Evolutionary conservation across 495 filamentous ascomycete genomes (phyloP), one percentile per base, ranked within the genome.

Genomic region (Neurospora sp.): DNA sequence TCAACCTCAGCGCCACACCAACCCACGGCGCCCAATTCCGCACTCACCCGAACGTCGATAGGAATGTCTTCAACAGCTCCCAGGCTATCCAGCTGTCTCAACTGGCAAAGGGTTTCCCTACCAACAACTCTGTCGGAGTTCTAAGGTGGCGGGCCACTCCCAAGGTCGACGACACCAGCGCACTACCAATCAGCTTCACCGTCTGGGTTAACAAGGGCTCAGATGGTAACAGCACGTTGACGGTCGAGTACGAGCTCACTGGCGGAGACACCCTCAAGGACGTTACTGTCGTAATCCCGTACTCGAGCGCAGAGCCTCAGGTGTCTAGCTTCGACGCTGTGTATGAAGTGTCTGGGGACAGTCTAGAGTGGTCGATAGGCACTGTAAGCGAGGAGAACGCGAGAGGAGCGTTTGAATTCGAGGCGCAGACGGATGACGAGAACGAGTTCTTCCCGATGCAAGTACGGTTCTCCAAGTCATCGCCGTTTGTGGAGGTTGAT

Each of bases 381-480:
- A 87, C 87, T 27, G 89, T 98, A 68, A 90, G 92, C 77, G 91
- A 93, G 73, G 89, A 88, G 31, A 96, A 96, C 78, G 79, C 90
- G 2, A 92, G 87, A 35, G 95, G 95, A 22, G 89, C 90, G 40
- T 98, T 98, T 76, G 95, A 98, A 79, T 97, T 98, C 74, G 95
- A 98, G 82, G 92, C 93, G 18, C 89, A 91, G 77, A 93, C 93
- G 39, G 89, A 90, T 68, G 89, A 89, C 71, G 95, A 97, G 81
- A 89, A 90, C 71, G 94, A 96, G 74, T 98, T 98, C 83, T 98
- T 98, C 90, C 95, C 95, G 1, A 98, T 98, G 94, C 90, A 87
- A 68, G 92, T 98, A 40, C 89, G 89, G 38, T 98, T 98, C 84
- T 89, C 91, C 41, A 97, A 97, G 85, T 87, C 90, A 48, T 89